Conservation (phyloP, 179 eudicot species). For the Heliamphora pulchella region DNA sequence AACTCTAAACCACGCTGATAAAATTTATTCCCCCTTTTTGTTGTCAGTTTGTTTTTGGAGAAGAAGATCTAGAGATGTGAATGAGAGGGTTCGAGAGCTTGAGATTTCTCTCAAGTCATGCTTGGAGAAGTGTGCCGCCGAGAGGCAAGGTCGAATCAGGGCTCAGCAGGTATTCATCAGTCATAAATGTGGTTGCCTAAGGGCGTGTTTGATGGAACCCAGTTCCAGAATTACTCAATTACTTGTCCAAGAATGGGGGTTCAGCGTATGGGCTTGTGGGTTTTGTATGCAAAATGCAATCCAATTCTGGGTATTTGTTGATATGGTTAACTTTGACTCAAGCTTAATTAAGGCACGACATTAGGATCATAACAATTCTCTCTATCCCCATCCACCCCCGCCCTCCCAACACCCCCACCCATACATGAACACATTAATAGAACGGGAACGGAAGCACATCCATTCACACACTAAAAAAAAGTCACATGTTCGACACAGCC, state of each 20-base stretch:
- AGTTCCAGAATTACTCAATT: not conserved
- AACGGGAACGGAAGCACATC: no score
- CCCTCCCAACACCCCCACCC: no score
- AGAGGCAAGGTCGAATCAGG: conserved; percentile 87
- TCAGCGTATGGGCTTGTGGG: not conserved
- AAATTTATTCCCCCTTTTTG: not conserved
- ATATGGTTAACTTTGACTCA: not conserved
- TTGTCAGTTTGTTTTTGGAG: conserved; percentile 42
- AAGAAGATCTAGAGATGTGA: conserved; percentile 30
- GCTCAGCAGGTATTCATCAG: conserved; percentile 66
- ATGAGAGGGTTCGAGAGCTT: conserved; percentile 44
- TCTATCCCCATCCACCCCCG: no score
- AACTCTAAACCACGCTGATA: conserved; percentile 3
- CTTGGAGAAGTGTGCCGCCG: conserved; percentile 58
- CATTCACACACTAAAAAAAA: no score
- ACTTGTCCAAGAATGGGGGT: no score
- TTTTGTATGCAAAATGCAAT: not conserved
- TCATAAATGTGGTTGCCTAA: not conserved
- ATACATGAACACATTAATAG: no score
- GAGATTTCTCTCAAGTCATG: conserved; percentile 51
- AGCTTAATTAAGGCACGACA: no score
- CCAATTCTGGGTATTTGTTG: not conserved
- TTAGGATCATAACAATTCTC: no score
- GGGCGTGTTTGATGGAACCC: not conserved
- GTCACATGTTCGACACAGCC: no score